Percentiles rank a stretch among this genome's conserved stretches.
Evolutionary conservation across 768 basidiomycete genomes (phyloP).

Genomic region (Nevesoporus exiguus): DNA sequence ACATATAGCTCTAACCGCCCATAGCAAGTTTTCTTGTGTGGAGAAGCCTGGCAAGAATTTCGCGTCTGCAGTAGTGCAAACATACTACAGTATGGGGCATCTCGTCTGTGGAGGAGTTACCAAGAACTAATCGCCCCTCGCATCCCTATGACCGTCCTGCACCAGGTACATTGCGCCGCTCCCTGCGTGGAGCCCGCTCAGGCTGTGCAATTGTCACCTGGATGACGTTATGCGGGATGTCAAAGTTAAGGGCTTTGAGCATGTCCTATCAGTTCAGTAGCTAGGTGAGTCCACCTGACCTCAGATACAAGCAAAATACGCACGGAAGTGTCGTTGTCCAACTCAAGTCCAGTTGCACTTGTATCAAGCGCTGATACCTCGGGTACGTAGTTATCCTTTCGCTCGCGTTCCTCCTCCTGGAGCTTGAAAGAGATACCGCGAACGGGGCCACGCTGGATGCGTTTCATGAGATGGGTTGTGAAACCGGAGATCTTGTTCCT

Average conservation of each 20-base stretch:
- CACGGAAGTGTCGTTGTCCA: slow-evolving; percentile 94
- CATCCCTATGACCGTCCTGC: slow-evolving; percentile 50
- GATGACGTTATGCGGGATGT: slow-evolving; percentile 76
- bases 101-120: too few species aligned
- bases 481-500: slow-evolving; percentile 99
- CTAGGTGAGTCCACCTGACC: not conserved
- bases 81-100: too few species aligned
- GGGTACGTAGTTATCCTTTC: slow-evolving; percentile 99
- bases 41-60: too few species aligned
- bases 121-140: too few species aligned
- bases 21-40: too few species aligned
- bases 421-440: slow-evolving; percentile 99
- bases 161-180: slow-evolving; percentile 78
- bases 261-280: slow-evolving; percentile 56
- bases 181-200: slow-evolving; percentile 70
- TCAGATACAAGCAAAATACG: slow-evolving; percentile 20
- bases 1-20: too few species aligned
- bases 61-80: too few species aligned
- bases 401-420: slow-evolving; percentile 98
- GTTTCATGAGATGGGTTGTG: slow-evolving; percentile 99
- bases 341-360: slow-evolving; percentile 66
- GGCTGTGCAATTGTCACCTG: slow-evolving; percentile 59
- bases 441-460: slow-evolving; percentile 96
- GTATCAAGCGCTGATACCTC: slow-evolving; percentile 95
- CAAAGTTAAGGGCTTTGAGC: slow-evolving; percentile 90